Evolutionary conservation across 257 asterid genomes (phyloP).

Genomic region (Marsdenia floribunda): DNA sequence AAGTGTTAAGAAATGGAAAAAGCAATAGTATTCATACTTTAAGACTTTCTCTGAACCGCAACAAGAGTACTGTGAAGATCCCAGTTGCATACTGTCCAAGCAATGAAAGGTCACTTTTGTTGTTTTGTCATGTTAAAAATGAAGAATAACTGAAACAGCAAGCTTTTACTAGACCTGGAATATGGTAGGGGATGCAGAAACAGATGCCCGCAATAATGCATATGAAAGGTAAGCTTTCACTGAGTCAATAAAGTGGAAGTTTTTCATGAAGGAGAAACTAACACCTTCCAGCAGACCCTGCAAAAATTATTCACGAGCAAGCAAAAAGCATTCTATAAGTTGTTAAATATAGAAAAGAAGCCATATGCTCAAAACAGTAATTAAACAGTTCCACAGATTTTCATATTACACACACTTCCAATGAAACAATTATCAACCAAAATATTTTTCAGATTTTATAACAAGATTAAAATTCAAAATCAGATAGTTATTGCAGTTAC

Average conservation of each 20-base stretch:
- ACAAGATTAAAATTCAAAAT: not conserved
- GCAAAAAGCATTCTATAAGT: not conserved
- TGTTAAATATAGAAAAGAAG: slow-evolving; percentile 3
- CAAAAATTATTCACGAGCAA: not conserved
- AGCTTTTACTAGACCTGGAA: slow-evolving; percentile 57
- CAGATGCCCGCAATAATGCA: slow-evolving; percentile 81
- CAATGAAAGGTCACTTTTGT: slow-evolving; percentile 5
- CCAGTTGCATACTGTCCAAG: slow-evolving; percentile 78
- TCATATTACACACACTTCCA: not conserved
- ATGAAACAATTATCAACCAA: not conserved
- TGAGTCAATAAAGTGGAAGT: slow-evolving; percentile 75
- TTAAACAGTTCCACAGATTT: not conserved
- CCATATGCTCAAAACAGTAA: not conserved
- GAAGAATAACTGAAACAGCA: slow-evolving; percentile 11
- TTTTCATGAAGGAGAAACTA: slow-evolving; percentile 68
- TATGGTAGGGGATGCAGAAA: slow-evolving; percentile 65
- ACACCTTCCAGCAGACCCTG: slow-evolving; percentile 94
- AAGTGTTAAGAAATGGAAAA: slow-evolving; percentile 15
- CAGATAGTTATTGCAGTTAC: not conserved
- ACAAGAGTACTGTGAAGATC: slow-evolving; percentile 73
- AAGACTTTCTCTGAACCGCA: slow-evolving; percentile 90
- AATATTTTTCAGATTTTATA: not conserved
- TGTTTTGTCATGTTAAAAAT: not conserved
- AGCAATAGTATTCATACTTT: slow-evolving; percentile 45
- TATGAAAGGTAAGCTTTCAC: slow-evolving; percentile 93